A percentile compares a stretch with the other conserved stretches of the same genome.
These are phyloP conservation scores for Didymellaceae sp. DNA, from an alignment of 2,329 filamentous ascomycete species.

Conservation along the genomic window DNA sequence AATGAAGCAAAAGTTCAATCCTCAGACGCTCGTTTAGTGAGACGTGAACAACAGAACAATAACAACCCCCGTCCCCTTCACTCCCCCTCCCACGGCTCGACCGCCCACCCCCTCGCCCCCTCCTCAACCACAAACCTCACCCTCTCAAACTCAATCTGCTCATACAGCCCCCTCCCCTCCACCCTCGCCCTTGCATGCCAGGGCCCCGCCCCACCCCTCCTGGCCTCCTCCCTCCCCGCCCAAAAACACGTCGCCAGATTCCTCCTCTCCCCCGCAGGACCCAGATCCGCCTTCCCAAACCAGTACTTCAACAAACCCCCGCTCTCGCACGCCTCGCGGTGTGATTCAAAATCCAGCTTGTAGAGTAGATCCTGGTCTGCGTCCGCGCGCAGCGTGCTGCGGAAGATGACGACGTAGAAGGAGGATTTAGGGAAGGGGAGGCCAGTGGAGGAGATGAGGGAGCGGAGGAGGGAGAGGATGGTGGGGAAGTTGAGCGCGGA, in stretches of 20 bases:
- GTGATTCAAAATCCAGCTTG: slow-evolving; percentile 76
- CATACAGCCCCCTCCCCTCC: slow-evolving; percentile 57
- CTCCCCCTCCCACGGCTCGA: slow-evolving; percentile 37
- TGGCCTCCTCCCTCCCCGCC: slow-evolving; percentile 65
- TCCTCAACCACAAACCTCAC: slow-evolving; percentile 68
- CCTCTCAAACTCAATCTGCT: slow-evolving; percentile 50
- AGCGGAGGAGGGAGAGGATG: slow-evolving; percentile 65
- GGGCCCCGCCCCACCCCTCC: slow-evolving; percentile 64
- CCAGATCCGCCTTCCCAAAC: slow-evolving; percentile 75
- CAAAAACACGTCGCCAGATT: slow-evolving; percentile 81
- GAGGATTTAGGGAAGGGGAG: slow-evolving; percentile 64
- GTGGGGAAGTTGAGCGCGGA: slow-evolving; percentile 78
- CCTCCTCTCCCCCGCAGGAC: slow-evolving; percentile 58
- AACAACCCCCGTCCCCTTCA: too few relatives aligned
- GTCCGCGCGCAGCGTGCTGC: slow-evolving; percentile 71
- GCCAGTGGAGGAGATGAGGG: slow-evolving; percentile 57
- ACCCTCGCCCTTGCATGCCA: slow-evolving; percentile 62
- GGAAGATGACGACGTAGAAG: slow-evolving; percentile 87
- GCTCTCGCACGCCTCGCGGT: slow-evolving; percentile 77
- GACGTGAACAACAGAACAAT: too few relatives aligned
- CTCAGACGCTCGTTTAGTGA: too few relatives aligned
- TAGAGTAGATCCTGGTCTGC: slow-evolving; percentile 73
- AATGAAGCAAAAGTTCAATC: too few relatives aligned
- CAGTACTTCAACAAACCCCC: slow-evolving; percentile 92
- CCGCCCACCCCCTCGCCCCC: slow-evolving; percentile 65